phyloP scores from a whole-genome alignment of 2,329 filamentous ascomycete genomes.

The Akanthomyces dipterigenus region DNA sequence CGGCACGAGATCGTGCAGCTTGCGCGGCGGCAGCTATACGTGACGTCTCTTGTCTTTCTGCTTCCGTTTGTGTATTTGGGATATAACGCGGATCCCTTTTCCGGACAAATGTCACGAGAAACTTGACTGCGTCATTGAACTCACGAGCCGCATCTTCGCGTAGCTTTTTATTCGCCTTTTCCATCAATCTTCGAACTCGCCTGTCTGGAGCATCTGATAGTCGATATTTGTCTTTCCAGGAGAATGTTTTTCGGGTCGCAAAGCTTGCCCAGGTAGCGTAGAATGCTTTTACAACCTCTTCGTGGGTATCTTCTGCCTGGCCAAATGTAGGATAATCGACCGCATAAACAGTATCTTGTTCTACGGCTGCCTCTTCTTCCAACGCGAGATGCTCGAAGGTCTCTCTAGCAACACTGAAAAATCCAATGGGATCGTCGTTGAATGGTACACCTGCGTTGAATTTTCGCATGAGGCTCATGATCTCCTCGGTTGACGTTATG shows the following conservation, averaged over 20 bases:
- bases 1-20: slow-evolving; percentile 73
- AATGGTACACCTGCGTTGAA: slow-evolving; percentile 77
- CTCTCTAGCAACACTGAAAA: slow-evolving; percentile 72
- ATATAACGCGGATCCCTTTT: slow-evolving; percentile 86
- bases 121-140: slow-evolving; percentile 87
- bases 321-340: slow-evolving; percentile 79
- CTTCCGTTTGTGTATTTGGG: slow-evolving; percentile 68
- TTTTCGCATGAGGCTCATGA: slow-evolving; percentile 68
- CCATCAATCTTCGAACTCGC: slow-evolving; percentile 74
- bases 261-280: slow-evolving; percentile 78
- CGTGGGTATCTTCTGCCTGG: slow-evolving; percentile 64
- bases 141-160: slow-evolving; percentile 78
- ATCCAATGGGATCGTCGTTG: slow-evolving; percentile 71
- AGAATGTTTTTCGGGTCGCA: slow-evolving; percentile 75
- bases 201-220: slow-evolving; percentile 84
- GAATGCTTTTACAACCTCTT: slow-evolving; percentile 71
- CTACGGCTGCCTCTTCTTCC: slow-evolving; percentile 71
- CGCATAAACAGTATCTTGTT: slow-evolving; percentile 55
- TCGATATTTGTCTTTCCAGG: slow-evolving; percentile 83
- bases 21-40: slow-evolving; percentile 77
- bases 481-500: slow-evolving; percentile 73
- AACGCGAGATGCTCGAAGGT: slow-evolving; percentile 73
- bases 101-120: slow-evolving; percentile 78
- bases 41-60: slow-evolving; percentile 70
- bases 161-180: slow-evolving; percentile 85